Conservation (phyloP, 495 filamentous ascomycete species). For the Podospora pseudocomata region DNA sequence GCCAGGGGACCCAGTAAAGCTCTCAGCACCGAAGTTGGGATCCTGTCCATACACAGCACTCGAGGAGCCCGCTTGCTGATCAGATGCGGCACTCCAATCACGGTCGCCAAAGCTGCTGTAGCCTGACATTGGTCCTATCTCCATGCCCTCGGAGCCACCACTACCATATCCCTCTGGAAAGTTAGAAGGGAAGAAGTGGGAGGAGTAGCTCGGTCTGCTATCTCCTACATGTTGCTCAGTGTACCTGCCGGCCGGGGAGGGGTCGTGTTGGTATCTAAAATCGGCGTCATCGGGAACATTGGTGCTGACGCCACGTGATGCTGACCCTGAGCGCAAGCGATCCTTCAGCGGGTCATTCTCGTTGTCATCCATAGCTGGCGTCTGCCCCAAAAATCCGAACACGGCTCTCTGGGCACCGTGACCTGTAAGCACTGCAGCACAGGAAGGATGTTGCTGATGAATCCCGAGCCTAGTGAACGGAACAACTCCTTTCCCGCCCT, state of each 20-base stretch:
- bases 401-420: conserved; percentile 12
- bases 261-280: conserved; percentile 17
- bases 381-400: conserved; percentile 16
- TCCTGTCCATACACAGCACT: not conserved
- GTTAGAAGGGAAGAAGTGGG: conserved; percentile 8
- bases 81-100: not conserved
- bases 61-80: not conserved
- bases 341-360: conserved; percentile 20
- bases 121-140: conserved; percentile 17
- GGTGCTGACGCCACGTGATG: conserved; percentile 36
- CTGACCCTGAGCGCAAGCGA: conserved; percentile 22
- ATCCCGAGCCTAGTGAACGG: not conserved
- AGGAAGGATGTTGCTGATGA: conserved; percentile 13
- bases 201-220: conserved; percentile 14
- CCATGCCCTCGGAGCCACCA: conserved; percentile 22
- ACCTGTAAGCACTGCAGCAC: conserved; percentile 13
- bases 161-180: conserved; percentile 14
- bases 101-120: conserved; percentile 8
- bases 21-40: not conserved
- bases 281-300: conserved; percentile 13
- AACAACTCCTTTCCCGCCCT: conserved; percentile 7
- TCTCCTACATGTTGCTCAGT: conserved; percentile 7
- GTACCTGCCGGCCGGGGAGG: conserved; percentile 13
- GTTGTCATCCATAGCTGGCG: conserved; percentile 26
- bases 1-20: not conserved